phyloP scores from a whole-genome alignment of 2,329 filamentous ascomycete species.

The Colletotrichum ledebouriae region DNA sequence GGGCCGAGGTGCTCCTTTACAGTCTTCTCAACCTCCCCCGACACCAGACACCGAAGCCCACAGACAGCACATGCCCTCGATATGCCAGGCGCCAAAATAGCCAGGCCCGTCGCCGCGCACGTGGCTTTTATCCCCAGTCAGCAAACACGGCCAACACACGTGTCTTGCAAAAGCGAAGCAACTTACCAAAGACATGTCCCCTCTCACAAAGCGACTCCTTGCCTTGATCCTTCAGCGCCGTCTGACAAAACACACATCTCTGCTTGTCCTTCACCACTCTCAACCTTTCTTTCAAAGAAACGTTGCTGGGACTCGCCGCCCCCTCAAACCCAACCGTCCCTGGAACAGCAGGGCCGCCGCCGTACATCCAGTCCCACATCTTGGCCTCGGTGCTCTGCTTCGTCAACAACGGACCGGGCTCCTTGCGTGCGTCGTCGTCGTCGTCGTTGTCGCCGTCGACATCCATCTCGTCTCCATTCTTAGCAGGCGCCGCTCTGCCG shows the following conservation, averaged over 20 bases:
- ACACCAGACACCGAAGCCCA: constrained; percentile 63
- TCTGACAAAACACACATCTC: constrained; percentile 63
- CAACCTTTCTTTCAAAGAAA: constrained; percentile 55
- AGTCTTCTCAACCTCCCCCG: constrained; percentile 55
- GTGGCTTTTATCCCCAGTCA: constrained; percentile 54
- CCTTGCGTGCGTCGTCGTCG: background rate
- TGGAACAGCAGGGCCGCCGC: constrained; percentile 60
- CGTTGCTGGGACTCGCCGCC: constrained; percentile 23
- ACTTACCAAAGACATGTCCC: constrained; percentile 57
- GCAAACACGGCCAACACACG: background rate
- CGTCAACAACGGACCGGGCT: background rate
- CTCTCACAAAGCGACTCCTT: constrained; percentile 56
- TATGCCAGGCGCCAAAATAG: constrained; percentile 66
- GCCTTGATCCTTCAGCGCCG: constrained; percentile 49
- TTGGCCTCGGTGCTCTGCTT: constrained; percentile 66
- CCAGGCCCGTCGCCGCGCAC: constrained; percentile 66
- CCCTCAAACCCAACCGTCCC: constrained; percentile 49
- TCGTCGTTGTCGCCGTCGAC: constrained; percentile 1
- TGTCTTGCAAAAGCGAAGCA: background rate
- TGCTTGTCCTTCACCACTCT: constrained; percentile 52
- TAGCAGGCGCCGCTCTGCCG: constrained; percentile 29
- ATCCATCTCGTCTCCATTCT: constrained; percentile 11
- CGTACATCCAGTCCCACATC: constrained; percentile 72
- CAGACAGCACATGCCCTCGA: constrained; percentile 70
- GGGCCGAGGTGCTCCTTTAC: constrained; percentile 49